Conservation (phyloP, 2,329 filamentous ascomycete genomes). For the Trichoderma cornu-damae region DNA sequence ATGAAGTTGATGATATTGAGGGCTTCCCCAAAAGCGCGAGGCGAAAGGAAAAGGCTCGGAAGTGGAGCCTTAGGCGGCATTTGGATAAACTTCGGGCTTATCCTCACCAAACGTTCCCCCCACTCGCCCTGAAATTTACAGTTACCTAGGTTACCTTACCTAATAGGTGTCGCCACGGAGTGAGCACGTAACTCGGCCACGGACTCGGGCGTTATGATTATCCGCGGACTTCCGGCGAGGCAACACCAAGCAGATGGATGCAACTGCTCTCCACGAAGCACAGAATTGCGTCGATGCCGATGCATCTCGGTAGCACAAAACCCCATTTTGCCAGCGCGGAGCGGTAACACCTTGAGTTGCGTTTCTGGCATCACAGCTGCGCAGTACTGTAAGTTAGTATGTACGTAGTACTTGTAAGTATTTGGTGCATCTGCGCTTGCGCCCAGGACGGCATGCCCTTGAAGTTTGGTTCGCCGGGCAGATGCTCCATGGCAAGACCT, state of each 20-base stretch:
- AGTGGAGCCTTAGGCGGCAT: neutral
- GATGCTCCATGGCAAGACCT: neutral
- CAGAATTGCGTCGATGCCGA: neutral
- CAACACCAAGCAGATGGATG: too few relatives aligned
- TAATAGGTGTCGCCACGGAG: too few relatives aligned
- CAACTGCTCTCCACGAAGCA: neutral
- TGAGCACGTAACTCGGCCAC: too few relatives aligned
- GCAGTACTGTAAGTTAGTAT: too few relatives aligned
- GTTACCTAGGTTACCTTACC: too few relatives aligned
- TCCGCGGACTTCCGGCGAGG: neutral
- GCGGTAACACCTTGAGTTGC: too few relatives aligned
- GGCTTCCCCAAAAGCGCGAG: neutral
- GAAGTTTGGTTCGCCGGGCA: neutral
- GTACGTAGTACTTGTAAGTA: too few relatives aligned
- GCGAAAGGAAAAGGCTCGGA: slow-evolving; percentile 14
- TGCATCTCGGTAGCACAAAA: neutral
- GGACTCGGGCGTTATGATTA: neutral
- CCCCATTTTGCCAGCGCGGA: too few relatives aligned
- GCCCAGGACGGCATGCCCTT: neutral
- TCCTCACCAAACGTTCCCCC: too few relatives aligned
- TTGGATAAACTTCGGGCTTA: slow-evolving; percentile 13
- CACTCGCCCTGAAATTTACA: too few relatives aligned
- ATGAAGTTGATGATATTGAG: slow-evolving; percentile 1
- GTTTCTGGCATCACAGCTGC: too few relatives aligned
- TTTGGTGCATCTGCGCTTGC: too few relatives aligned